Percentiles rank a stretch among this genome's conserved stretches.
Conservation (phyloP, 345 rosid genomes). For the thale cress (Arabidopsis thaliana) region DNA sequence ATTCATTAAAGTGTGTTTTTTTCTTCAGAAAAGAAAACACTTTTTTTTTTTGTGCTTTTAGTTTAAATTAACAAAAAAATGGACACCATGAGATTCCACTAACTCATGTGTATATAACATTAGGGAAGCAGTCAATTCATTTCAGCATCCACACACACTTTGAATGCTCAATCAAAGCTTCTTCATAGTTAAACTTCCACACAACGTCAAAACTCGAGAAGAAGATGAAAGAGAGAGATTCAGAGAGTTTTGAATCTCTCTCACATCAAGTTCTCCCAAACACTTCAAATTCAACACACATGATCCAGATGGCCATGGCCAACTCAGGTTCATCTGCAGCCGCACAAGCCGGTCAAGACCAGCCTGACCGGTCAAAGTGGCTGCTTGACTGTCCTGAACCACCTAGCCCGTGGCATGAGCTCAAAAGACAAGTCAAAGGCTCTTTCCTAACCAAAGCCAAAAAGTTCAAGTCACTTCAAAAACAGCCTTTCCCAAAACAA, state of each 20-base stretch:
- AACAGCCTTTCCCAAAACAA: slow-evolving; percentile 44
- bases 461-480: slow-evolving; percentile 46
- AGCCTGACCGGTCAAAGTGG: slow-evolving; percentile 61
- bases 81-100: slow-evolving; percentile 47
- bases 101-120: slow-evolving; percentile 44
- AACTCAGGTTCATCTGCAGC: slow-evolving; percentile 44
- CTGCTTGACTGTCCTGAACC: slow-evolving; percentile 73
- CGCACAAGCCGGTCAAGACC: slow-evolving; percentile 41
- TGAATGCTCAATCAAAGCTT: slow-evolving; percentile 43
- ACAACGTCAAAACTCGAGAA: slow-evolving; percentile 25
- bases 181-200: slow-evolving; percentile 20
- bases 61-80: slow-evolving; percentile 39
- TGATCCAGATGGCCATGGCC: slow-evolving; percentile 53
- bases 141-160: slow-evolving; percentile 48
- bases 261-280: slow-evolving; percentile 74
- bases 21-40: background rate
- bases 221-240: slow-evolving; percentile 40
- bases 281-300: slow-evolving; percentile 71
- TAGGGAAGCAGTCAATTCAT: slow-evolving; percentile 24
- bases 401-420: slow-evolving; percentile 64
- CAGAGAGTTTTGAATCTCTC: slow-evolving; percentile 44
- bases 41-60: slow-evolving; percentile 27
- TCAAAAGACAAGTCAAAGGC: slow-evolving; percentile 48
- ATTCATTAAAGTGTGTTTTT: background rate
- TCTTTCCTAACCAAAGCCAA: slow-evolving; percentile 46